A percentile compares a stretch with the other conserved stretches of the same genome.
Evolutionary conservation across 345 rosid species (phyloP).

Genomic region (Sapria himalayana): DNA sequence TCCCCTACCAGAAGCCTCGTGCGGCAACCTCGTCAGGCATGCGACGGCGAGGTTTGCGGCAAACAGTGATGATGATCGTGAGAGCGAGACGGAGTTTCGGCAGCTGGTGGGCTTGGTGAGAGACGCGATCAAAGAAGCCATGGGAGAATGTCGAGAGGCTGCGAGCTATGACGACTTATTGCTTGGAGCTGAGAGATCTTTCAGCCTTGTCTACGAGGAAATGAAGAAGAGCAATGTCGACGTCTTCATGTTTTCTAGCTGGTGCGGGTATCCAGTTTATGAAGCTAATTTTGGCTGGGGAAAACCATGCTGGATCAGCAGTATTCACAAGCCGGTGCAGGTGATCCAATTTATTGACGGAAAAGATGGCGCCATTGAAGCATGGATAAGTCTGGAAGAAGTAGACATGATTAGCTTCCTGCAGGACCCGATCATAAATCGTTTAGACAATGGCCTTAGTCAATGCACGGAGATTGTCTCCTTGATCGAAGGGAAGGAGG

Average conservation of each 20-base stretch:
- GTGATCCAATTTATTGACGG: conserved; percentile 18
- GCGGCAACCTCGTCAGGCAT: conserved; percentile 3
- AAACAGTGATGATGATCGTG: too few species aligned
- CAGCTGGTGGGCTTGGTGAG: conserved; percentile 7
- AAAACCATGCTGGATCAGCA: conserved; percentile 21
- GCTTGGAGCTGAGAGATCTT: neutral
- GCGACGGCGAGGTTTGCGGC: conserved; percentile 4
- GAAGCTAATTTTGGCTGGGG: conserved; percentile 45
- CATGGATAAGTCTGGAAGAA: conserved; percentile 22
- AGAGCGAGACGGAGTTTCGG: neutral
- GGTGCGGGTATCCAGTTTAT: conserved; percentile 19
- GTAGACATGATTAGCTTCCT: neutral
- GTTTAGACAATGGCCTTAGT: too few species aligned
- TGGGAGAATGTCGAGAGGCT: neutral
- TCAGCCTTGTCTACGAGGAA: neutral
- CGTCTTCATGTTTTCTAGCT: conserved; percentile 13
- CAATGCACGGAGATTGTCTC: too few species aligned
- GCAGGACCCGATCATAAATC: neutral
- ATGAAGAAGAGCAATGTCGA: conserved; percentile 5
- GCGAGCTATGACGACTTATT: conserved; percentile 1
- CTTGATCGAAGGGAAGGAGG: too few species aligned
- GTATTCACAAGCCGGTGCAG: conserved; percentile 11
- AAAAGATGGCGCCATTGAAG: conserved; percentile 23
- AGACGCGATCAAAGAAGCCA: conserved; percentile 5
- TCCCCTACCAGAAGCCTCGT: neutral